Conservation (phyloP, 2,329 filamentous ascomycete species). For the Zymoseptoria tritici region DNA sequence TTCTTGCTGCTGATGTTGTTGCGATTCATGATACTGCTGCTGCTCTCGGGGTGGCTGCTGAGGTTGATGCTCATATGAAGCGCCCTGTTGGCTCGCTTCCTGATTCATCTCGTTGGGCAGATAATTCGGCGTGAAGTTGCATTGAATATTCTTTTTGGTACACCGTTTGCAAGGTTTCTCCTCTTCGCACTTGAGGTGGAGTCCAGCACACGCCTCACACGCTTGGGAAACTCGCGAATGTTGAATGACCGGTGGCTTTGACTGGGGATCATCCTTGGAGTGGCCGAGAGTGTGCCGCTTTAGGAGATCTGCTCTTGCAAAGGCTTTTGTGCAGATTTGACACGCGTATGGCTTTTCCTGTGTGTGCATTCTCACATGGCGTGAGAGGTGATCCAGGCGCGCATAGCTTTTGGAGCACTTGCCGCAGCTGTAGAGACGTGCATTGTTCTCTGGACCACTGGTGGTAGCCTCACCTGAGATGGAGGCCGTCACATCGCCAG, state of each 20-base stretch:
- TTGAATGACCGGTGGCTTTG: conserved; percentile 25
- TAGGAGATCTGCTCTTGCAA: conserved; percentile 43
- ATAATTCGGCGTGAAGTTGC: conserved; percentile 29
- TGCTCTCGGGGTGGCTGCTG: conserved; percentile 9
- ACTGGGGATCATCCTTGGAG: conserved; percentile 28
- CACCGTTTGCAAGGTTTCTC: conserved; percentile 48
- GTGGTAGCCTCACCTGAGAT: conserved; percentile 3
- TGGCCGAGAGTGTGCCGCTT: conserved; percentile 45
- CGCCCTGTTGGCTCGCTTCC: conserved; percentile 12
- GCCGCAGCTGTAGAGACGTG: conserved; percentile 42
- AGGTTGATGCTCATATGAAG: background rate
- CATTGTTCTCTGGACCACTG: conserved; percentile 8
- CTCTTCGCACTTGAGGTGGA: conserved; percentile 49
- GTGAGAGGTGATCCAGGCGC: conserved; percentile 44
- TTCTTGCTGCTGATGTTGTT: background rate
- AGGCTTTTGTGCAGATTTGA: conserved; percentile 38
- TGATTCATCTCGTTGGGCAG: conserved; percentile 16
- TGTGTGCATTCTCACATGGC: conserved; percentile 45
- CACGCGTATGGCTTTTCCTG: conserved; percentile 38
- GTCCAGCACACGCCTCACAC: conserved; percentile 45
- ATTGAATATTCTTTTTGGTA: conserved; percentile 42
- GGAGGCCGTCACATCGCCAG: conserved; percentile 5
- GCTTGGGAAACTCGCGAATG: conserved; percentile 42
- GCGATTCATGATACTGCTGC: conserved; percentile 12
- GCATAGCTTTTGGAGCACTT: conserved; percentile 47